These are phyloP conservation scores for Furcasterigmium sp. DNA, from an alignment of 2,329 filamentous ascomycete species.

Conservation along the genomic window DNA sequence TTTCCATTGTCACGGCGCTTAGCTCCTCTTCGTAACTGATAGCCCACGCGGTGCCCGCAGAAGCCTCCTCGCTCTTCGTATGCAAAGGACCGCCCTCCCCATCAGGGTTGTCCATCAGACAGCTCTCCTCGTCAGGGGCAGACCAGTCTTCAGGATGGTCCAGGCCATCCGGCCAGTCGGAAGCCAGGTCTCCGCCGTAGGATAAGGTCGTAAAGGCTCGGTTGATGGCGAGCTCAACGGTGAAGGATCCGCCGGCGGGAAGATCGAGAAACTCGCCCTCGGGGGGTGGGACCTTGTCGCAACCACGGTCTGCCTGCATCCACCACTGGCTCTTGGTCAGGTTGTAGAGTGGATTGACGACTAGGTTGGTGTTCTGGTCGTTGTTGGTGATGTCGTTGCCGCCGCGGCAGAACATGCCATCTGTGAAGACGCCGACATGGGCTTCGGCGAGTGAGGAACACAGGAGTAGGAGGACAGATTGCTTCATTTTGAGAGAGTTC, in stretches of 20 bases:
- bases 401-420: slow-evolving; percentile 17
- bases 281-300: slow-evolving; percentile 28
- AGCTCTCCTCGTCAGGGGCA: slow-evolving; percentile 21
- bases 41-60: slow-evolving; percentile 42
- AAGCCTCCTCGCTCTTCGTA: slow-evolving; percentile 33
- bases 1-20: slow-evolving; percentile 40
- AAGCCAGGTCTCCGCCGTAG: slow-evolving; percentile 28
- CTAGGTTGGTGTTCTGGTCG: slow-evolving; percentile 42
- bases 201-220: slow-evolving; percentile 41
- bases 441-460: slow-evolving; percentile 2
- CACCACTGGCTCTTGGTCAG: slow-evolving; percentile 41
- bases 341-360: slow-evolving; percentile 39
- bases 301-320: slow-evolving; percentile 44
- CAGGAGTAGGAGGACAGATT: background rate
- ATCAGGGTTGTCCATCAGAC: slow-evolving; percentile 19
- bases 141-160: slow-evolving; percentile 40
- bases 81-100: slow-evolving; percentile 41
- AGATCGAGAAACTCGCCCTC: slow-evolving; percentile 28
- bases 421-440: slow-evolving; percentile 13
- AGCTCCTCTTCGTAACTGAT: slow-evolving; percentile 45
- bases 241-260: slow-evolving; percentile 42
- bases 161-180: slow-evolving; percentile 42
- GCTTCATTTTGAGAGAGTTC: background rate
- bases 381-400: slow-evolving; percentile 25
- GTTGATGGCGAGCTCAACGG: slow-evolving; percentile 44